phyloP scores from a whole-genome alignment of 306 rosid genomes.

The Arachis stenosperma region DNA sequence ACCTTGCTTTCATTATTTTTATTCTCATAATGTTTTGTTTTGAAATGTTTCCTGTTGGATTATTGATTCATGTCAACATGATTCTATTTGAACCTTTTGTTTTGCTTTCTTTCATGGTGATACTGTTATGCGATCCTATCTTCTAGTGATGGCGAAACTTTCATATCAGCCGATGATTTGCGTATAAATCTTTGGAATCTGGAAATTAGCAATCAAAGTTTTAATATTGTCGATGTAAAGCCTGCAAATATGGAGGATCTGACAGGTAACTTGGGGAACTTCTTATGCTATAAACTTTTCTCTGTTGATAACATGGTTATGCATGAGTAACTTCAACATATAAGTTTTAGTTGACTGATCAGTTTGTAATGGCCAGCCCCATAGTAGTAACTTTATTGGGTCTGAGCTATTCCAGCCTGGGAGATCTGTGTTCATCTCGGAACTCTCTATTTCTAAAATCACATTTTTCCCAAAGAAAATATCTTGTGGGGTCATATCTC shows the following conservation, averaged over 20 bases:
- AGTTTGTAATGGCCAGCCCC: neutral
- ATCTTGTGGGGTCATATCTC: neutral
- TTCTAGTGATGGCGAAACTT: conserved; percentile 97
- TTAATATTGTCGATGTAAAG: conserved; percentile 95
- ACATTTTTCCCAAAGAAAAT: conserved; percentile 2
- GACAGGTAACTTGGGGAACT: conserved; percentile 62
- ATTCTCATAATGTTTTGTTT: neutral
- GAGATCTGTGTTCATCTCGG: neutral
- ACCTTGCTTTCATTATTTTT: conserved; percentile 9
- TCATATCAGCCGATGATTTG: conserved; percentile 98
- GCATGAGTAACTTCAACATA: neutral
- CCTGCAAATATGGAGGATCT: conserved; percentile 99
- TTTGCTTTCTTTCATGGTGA: neutral
- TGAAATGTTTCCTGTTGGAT: conserved; percentile 28
- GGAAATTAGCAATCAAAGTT: conserved; percentile 99
- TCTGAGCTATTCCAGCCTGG: neutral
- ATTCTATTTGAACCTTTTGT: neutral
- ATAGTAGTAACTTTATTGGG: neutral
- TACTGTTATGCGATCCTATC: conserved; percentile 39
- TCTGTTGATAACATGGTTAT: conserved; percentile 21
- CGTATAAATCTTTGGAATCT: conserved; percentile 98
- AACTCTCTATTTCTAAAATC: too few relatives aligned
- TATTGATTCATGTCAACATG: conserved; percentile 26
- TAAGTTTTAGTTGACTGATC: conserved; percentile 22
- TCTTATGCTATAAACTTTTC: conserved; percentile 19